Conservation (phyloP, 805 yeast genomes). For the Vanderwaltozyma verrucispora region DNA sequence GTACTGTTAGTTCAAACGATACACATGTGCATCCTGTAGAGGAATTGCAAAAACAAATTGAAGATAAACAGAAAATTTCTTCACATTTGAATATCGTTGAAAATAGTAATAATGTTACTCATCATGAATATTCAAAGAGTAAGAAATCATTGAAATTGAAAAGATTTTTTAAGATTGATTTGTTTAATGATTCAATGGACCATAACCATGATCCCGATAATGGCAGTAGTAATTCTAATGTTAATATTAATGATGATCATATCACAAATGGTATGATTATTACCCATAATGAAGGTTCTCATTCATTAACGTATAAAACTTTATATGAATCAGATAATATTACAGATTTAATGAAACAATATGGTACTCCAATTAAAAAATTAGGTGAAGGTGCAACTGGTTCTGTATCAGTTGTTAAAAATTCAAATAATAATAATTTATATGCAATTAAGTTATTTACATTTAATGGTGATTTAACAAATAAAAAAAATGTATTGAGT, state of each 20-base stretch:
- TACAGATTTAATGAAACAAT: slow-evolving; percentile 42
- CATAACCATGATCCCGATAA: background rate
- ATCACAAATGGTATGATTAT: background rate
- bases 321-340: slow-evolving; percentile 33
- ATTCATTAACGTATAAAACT: slow-evolving; percentile 17
- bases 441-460: slow-evolving; percentile 80
- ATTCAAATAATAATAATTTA: slow-evolving; percentile 44
- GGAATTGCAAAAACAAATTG: slow-evolving; percentile 19
- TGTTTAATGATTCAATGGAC: slow-evolving; percentile 8
- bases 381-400: slow-evolving; percentile 95
- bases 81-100: background rate
- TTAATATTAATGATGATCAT: slow-evolving; percentile 1
- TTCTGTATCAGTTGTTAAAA: slow-evolving; percentile 68
- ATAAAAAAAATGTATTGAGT: slow-evolving; percentile 40
- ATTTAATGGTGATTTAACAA: slow-evolving; percentile 1
- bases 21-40: slow-evolving; percentile 24
- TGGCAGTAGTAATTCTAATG: background rate
- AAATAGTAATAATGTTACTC: background rate
- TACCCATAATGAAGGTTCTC: slow-evolving; percentile 1
- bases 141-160: slow-evolving; percentile 29
- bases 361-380: slow-evolving; percentile 63
- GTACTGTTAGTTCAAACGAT: slow-evolving; percentile 3
- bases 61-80: slow-evolving; percentile 8
- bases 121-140: slow-evolving; percentile 4
- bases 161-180: slow-evolving; percentile 41